phyloP scores from a whole-genome alignment of 225 moss, liverwort and hornwort genomes.

The Polytrichum commune region DNA sequence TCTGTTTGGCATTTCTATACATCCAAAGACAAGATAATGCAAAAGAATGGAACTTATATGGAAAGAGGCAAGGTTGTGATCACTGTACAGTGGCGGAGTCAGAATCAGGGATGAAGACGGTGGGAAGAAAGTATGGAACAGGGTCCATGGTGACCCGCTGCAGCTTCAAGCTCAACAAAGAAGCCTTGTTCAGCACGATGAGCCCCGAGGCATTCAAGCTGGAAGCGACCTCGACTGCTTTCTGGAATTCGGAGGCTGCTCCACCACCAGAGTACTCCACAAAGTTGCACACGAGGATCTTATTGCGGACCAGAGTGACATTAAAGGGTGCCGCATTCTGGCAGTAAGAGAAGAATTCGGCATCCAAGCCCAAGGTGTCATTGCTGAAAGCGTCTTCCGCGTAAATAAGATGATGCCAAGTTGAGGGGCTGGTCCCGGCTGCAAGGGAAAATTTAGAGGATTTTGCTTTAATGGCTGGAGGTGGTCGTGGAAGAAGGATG shows the following conservation, averaged over 20 bases:
- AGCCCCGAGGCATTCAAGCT: slow-evolving; percentile 75
- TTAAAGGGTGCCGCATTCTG: slow-evolving; percentile 80
- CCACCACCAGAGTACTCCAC: slow-evolving; percentile 93
- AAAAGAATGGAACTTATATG: no score
- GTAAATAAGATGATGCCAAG: slow-evolving; percentile 60
- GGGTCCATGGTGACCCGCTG: slow-evolving; percentile 65
- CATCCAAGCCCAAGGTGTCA: slow-evolving; percentile 60
- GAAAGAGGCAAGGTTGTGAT: no score
- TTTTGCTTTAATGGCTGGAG: no score
- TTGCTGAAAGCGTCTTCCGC: slow-evolving; percentile 77
- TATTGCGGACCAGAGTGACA: slow-evolving; percentile 47
- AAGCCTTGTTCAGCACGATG: slow-evolving; percentile 74
- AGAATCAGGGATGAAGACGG: slow-evolving; percentile 74
- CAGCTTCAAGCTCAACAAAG: slow-evolving; percentile 54
- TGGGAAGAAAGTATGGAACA: slow-evolving; percentile 73
- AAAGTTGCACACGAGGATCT: slow-evolving; percentile 85
- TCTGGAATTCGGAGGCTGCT: slow-evolving; percentile 70
- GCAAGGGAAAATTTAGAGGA: slow-evolving; percentile 4
- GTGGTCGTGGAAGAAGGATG: no score
- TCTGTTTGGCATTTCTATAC: no score
- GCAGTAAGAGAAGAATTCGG: slow-evolving; percentile 90
- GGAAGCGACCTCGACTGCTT: slow-evolving; percentile 69
- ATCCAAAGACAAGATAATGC: no score
- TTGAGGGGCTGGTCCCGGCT: slow-evolving; percentile 70
- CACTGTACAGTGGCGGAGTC: slow-evolving; percentile 55